Conservation (phyloP, 2,329 filamentous ascomycete species). For the Zymoseptoria pseudotritici region DNA sequence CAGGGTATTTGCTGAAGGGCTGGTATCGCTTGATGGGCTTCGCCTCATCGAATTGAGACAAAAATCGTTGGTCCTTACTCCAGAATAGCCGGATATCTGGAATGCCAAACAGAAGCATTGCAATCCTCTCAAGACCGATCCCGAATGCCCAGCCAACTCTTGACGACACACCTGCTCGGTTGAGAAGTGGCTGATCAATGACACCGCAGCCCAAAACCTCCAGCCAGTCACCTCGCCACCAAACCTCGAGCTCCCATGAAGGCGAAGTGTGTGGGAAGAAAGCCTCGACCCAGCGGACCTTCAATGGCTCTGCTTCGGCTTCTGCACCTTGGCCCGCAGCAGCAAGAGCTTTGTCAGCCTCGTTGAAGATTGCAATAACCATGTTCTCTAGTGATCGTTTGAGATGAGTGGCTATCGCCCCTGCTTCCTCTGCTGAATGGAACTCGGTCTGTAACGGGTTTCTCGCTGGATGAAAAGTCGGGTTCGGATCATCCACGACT, state of each 20-base stretch:
- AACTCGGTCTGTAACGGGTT: constrained; percentile 73
- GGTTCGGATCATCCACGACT: constrained; percentile 75
- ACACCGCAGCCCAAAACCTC: constrained; percentile 93
- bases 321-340: constrained; percentile 32
- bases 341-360: constrained; percentile 59
- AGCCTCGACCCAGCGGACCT: constrained; percentile 88
- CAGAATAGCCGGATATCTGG: constrained; percentile 96
- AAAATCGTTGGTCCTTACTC: constrained; percentile 76
- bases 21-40: constrained; percentile 58
- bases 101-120: constrained; percentile 94
- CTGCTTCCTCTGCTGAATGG: constrained; percentile 69
- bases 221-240: constrained; percentile 90
- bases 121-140: constrained; percentile 85
- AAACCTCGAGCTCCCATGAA: constrained; percentile 92
- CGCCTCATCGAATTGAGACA: constrained; percentile 63
- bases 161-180: constrained; percentile 65
- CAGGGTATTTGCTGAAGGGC: constrained; percentile 86
- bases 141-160: constrained; percentile 94
- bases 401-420: constrained; percentile 75
- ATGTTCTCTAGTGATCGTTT: constrained; percentile 85
- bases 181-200: constrained; percentile 72
- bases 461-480: constrained; percentile 64
- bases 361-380: constrained; percentile 80
- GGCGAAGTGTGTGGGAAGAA: constrained; percentile 97
- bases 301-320: constrained; percentile 59